Base-by-base conservation (phyloP, 306 rosid species). In the Inga laurina region DNA sequence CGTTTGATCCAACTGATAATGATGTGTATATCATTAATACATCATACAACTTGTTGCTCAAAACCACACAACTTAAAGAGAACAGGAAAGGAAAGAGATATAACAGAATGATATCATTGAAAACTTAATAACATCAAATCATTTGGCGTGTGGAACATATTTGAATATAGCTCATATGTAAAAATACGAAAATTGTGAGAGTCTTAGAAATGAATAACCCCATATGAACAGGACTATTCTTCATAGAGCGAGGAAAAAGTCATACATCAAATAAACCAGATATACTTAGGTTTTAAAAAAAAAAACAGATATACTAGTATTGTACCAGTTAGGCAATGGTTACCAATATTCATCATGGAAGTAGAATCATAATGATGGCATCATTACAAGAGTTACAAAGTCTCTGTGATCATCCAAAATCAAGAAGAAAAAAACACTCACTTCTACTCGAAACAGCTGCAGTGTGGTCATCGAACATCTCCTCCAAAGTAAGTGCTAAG, bases 391-490 rank as follows among this genome's bases (percentile, higher is more conserved):
- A 67, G 67, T 76, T 41, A 11, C 57, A 46, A 39, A 41, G 57
- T 79, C 78, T 76, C 74, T 37, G 44, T 75, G 76, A 16, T 46
- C 62, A 43, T 2, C 75, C 56, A 71, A 48, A 70, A 86, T 79
- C 6, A 10, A 44, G 32, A 3, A 2, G 5, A 10, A 22, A 27
- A 39, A 48, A 51, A 70, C 27, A 70, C 88, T 86, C 79, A 92
- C 98, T 64, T 86, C 79, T 70, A 82, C 80, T 79, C 41, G 75
- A 75, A 24, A 61, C 80, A 24, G 80, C 69, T 65, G 86, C 68
- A 57, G 88, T 82, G 8, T 91, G 82, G 66, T 78, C 92, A 46
- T 66, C 85, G 74, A 93, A 93, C 97, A 93, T 93, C 68, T 93
- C 89, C 87, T 92, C 94, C 89, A 93, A 70, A 2, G 88, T 75